These are phyloP conservation scores for Paramecium pentaurelia DNA, from an alignment of 73 alveolate genomes.

Conservation along the genomic window DNA sequence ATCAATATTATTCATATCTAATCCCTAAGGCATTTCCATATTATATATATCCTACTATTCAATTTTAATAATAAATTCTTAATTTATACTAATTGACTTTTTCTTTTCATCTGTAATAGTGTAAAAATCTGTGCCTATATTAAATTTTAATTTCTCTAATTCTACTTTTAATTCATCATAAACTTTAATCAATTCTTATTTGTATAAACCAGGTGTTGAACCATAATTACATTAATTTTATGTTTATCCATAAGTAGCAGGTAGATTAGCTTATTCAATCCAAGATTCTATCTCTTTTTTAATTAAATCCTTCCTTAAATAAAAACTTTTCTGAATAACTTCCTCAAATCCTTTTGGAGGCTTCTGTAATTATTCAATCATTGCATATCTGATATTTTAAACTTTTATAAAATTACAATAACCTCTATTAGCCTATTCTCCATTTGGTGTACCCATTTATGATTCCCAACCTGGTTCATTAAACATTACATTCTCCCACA, in stretches of 20 bases:
- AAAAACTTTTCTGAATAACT: conserved; percentile 75
- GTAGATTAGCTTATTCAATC: conserved; percentile 74
- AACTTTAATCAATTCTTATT: background rate
- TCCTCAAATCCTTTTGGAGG: conserved; percentile 93
- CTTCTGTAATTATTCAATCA: conserved; percentile 88
- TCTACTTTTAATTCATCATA: conserved; percentile 20
- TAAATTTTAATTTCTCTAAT: background rate
- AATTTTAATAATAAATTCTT: background rate
- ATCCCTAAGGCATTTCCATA: background rate
- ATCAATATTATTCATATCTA: background rate
- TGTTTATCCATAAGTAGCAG: conserved; percentile 61
- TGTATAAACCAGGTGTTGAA: background rate
- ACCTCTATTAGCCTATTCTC: conserved; percentile 92
- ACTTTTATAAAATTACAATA: conserved; percentile 90
- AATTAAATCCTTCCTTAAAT: conserved; percentile 73
- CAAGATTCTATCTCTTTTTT: conserved; percentile 70
- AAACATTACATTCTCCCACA: conserved; percentile 94
- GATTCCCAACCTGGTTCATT: conserved; percentile 98
- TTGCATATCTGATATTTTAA: conserved; percentile 90
- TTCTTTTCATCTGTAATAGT: background rate
- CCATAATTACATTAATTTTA: background rate
- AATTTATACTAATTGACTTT: background rate
- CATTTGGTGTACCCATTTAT: conserved; percentile 93
- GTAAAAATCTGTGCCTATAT: background rate
- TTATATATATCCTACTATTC: background rate